Evolutionary conservation across 2,329 filamentous ascomycete species (phyloP).

Genomic region (Clonostachys rhizophaga): DNA sequence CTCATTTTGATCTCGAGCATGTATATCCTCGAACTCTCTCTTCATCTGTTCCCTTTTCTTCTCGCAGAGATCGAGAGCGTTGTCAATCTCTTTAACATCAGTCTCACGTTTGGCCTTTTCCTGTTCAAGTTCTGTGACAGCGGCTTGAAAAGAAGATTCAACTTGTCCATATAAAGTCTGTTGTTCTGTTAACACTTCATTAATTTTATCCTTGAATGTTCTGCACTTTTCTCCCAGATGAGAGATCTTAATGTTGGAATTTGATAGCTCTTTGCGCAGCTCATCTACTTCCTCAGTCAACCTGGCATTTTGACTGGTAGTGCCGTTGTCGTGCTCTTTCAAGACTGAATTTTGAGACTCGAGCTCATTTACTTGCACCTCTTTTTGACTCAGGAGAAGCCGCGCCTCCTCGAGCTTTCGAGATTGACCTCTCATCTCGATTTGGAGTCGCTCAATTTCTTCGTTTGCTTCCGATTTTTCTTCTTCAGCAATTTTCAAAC

Average conservation of each 20-base stretch:
- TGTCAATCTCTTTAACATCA: too few relatives aligned
- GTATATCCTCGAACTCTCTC: too few relatives aligned
- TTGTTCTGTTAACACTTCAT: constrained; percentile 39
- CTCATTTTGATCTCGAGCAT: too few relatives aligned
- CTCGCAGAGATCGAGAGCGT: too few relatives aligned
- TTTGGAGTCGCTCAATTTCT: constrained; percentile 18
- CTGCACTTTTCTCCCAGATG: constrained; percentile 24
- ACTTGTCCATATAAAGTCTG: constrained; percentile 29
- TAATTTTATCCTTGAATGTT: constrained; percentile 30
- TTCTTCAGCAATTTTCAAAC: constrained; percentile 18
- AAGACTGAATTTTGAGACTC: too few relatives aligned
- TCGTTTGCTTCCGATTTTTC: constrained; percentile 14
- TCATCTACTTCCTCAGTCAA: constrained; percentile 17
- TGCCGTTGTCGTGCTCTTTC: constrained; percentile 12
- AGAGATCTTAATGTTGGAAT: constrained; percentile 10
- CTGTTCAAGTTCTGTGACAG: not conserved
- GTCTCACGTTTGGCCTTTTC: too few relatives aligned
- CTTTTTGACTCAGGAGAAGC: constrained; percentile 12
- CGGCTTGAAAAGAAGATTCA: not conserved
- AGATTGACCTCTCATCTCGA: constrained; percentile 11
- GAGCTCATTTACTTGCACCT: constrained; percentile 13
- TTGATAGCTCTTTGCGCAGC: constrained; percentile 14
- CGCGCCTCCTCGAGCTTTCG: constrained; percentile 1
- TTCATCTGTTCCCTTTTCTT: too few relatives aligned
- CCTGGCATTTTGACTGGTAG: constrained; percentile 13